phyloP scores from a whole-genome alignment of 495 filamentous ascomycete species.

The Penicillium taxi region DNA sequence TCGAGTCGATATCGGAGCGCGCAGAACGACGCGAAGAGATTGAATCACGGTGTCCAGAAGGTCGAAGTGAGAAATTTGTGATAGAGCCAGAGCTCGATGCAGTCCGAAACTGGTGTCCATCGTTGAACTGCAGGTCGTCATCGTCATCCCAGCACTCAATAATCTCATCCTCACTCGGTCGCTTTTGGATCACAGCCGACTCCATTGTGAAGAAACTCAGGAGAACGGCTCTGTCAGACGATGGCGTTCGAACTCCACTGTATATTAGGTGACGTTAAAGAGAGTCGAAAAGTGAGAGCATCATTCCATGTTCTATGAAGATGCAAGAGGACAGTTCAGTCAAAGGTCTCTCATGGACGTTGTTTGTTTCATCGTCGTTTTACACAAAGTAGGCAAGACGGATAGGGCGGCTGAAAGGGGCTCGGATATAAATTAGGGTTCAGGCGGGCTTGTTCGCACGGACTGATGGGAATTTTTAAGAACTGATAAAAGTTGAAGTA shows the following conservation, averaged over 20 bases:
- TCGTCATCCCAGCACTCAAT: constrained; percentile 90
- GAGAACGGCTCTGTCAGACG: no score
- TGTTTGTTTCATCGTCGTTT: no score
- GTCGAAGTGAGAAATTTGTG: constrained; percentile 43
- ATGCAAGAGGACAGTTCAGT: no score
- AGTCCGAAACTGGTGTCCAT: constrained; percentile 59
- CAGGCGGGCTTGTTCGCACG: no score
- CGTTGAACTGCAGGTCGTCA: constrained; percentile 65
- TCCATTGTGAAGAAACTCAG: constrained; percentile 51
- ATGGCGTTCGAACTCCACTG: no score
- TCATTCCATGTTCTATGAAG: constrained; percentile 29
- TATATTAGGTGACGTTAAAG: constrained; percentile 15
- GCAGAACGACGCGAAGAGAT: constrained; percentile 69
- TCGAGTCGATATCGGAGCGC: constrained; percentile 70
- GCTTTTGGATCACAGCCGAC: constrained; percentile 47
- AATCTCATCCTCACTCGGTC: constrained; percentile 46
- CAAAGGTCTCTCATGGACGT: no score
- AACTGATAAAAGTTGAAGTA: no score
- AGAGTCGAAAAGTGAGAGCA: constrained; percentile 15
- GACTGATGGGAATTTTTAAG: no score
- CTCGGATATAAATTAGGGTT: no score
- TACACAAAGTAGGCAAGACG: no score
- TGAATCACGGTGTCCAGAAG: constrained; percentile 58
- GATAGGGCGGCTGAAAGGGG: no score
- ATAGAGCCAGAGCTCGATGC: constrained; percentile 52